Evolutionary conservation across 768 basidiomycete species (phyloP).

Genomic region (Podaxis sp.): DNA sequence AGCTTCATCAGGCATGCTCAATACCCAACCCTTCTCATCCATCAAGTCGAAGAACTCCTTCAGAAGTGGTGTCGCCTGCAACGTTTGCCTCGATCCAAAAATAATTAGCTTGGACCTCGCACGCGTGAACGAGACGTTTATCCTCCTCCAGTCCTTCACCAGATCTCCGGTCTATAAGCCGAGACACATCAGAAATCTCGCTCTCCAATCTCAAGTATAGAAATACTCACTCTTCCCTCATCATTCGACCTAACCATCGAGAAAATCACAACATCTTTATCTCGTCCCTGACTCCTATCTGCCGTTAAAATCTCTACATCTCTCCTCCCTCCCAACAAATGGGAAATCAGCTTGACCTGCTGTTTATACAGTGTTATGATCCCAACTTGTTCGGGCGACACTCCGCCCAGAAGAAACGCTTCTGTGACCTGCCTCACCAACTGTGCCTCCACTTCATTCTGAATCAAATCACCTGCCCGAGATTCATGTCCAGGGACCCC

Average conservation of each 20-base stretch:
- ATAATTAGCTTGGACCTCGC: conserved; percentile 89
- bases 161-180: conserved; percentile 77
- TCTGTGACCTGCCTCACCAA: conserved; percentile 65
- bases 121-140: conserved; percentile 96
- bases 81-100: conserved; percentile 80
- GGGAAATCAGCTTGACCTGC: conserved; percentile 84
- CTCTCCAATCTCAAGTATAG: neutral
- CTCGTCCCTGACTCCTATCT: conserved; percentile 90
- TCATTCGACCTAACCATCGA: conserved; percentile 91
- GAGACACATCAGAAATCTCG: neutral
- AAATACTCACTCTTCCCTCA: conserved; percentile 56
- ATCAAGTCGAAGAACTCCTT: conserved; percentile 75
- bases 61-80: conserved; percentile 58
- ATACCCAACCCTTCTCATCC: conserved; percentile 68
- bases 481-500: conserved; percentile 73
- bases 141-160: conserved; percentile 90
- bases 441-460: conserved; percentile 79
- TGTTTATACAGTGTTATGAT: conserved; percentile 92
- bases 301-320: conserved; percentile 86
- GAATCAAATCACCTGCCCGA: conserved; percentile 81
- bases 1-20: conserved; percentile 50
- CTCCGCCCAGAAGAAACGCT: conserved; percentile 59
- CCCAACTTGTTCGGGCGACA: conserved; percentile 70
- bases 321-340: conserved; percentile 50
- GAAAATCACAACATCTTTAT: conserved; percentile 93